phyloP scores from a whole-genome alignment of 2,329 filamentous ascomycete genomes.

The Bisporella sp. region DNA sequence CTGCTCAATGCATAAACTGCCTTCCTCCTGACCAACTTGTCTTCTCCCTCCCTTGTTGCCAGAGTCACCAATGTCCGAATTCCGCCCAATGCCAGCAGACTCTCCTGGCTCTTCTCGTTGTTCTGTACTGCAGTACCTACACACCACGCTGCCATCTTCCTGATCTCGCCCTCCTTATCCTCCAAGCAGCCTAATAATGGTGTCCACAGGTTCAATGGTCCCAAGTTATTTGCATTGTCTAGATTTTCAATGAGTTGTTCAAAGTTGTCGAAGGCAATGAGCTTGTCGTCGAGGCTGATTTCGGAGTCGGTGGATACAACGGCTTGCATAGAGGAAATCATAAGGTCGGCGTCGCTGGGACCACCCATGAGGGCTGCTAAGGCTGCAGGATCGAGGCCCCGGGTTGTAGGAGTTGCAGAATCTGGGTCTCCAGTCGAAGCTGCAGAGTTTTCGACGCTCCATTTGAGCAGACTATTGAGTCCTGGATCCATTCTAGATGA shows the following conservation, averaged over 20 bases:
- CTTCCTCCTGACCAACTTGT: constrained; percentile 68
- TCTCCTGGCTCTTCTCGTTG: constrained; percentile 79
- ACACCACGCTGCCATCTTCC: constrained; percentile 90
- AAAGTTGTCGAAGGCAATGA: constrained; percentile 88
- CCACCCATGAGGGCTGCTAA: constrained; percentile 73
- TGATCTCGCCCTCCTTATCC: constrained; percentile 62
- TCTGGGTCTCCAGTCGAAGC: constrained; percentile 24
- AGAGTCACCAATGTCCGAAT: constrained; percentile 64
- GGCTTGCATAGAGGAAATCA: constrained; percentile 76
- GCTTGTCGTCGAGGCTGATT: constrained; percentile 64
- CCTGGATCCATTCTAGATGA: constrained; percentile 21
- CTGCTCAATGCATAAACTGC: constrained; percentile 85
- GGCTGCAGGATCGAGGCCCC: constrained; percentile 58
- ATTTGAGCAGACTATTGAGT: constrained; percentile 30
- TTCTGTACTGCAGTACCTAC: constrained; percentile 94
- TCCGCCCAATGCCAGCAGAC: constrained; percentile 54
- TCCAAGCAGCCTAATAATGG: constrained; percentile 67
- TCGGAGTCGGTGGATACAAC: constrained; percentile 57
- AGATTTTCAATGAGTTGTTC: constrained; percentile 87
- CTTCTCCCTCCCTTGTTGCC: constrained; percentile 50
- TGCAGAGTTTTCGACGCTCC: constrained; percentile 51
- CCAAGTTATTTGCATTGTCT: constrained; percentile 96
- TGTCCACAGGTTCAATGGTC: constrained; percentile 71
- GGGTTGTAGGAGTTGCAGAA: constrained; percentile 16
- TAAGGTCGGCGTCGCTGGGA: constrained; percentile 84